These are phyloP conservation scores for Hippophae rhamnoides DNA, from an alignment of 306 rosid species.

Conservation along the genomic window DNA sequence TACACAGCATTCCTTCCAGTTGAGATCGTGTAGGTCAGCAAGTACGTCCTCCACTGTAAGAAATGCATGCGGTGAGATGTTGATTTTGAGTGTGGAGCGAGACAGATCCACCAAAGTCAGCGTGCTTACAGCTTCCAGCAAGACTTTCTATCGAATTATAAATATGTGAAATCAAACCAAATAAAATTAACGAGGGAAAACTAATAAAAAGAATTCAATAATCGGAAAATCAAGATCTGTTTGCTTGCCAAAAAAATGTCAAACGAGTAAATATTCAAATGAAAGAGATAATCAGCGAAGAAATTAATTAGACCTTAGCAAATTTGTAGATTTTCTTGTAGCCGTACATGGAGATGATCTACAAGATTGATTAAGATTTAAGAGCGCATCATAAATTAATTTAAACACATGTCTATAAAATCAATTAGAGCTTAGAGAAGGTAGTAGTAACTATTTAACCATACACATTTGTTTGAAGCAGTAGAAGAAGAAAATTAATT, in stretches of 20 bases:
- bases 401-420: not conserved
- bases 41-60: constrained; percentile 36
- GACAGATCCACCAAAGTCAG: constrained; percentile 38
- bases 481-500: too few relatives aligned
- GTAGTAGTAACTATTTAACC: too few relatives aligned
- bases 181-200: not conserved
- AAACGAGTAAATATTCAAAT: not conserved
- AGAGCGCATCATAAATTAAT: not conserved
- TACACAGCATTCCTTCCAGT: constrained; percentile 79
- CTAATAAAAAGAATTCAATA: too few relatives aligned
- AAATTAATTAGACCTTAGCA: constrained; percentile 37
- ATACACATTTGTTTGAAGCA: too few relatives aligned
- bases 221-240: not conserved
- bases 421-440: not conserved
- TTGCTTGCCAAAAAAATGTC: constrained; percentile 8
- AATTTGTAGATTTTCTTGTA: constrained; percentile 44
- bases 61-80: constrained; percentile 25
- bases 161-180: not conserved
- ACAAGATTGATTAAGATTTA: not conserved
- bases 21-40: constrained; percentile 46
- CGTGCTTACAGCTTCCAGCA: constrained; percentile 39
- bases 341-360: constrained; percentile 67
- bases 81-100: constrained; percentile 55
- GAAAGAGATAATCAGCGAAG: not conserved
- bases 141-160: constrained; percentile 28